Conservation (phyloP, 306 rosid species). For the Hippophae rhamnoides region DNA sequence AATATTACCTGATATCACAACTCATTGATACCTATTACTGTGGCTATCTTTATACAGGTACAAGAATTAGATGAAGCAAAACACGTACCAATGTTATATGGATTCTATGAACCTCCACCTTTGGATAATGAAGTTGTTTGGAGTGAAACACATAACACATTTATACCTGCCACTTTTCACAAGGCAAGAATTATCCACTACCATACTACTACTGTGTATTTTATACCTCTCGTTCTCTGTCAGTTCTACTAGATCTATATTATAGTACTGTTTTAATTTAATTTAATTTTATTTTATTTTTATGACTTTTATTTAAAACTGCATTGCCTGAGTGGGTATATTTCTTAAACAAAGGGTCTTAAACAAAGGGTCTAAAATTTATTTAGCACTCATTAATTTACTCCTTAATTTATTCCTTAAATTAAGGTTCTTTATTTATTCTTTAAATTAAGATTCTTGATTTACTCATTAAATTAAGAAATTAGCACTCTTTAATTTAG, state of each 20-base stretch:
- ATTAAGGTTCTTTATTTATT: too few species aligned
- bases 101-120: constrained; percentile 34
- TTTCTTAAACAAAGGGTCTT: constrained; percentile 39
- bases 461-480: too few species aligned
- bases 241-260: neutral
- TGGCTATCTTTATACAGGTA: constrained; percentile 19
- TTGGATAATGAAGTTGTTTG: constrained; percentile 33
- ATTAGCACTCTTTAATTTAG: too few species aligned
- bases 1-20: too few species aligned
- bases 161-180: constrained; percentile 23
- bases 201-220: neutral
- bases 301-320: neutral
- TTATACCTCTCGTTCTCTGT: neutral
- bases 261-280: too few species aligned
- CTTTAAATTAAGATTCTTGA: too few species aligned
- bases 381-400: too few species aligned
- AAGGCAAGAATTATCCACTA: constrained; percentile 20
- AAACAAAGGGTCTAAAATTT: too few species aligned
- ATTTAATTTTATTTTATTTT: too few species aligned
- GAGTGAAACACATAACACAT: constrained; percentile 23
- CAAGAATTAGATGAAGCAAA: constrained; percentile 27
- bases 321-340: constrained; percentile 30
- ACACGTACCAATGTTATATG: constrained; percentile 37
- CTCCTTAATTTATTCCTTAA: too few species aligned
- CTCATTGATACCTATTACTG: too few species aligned